Evolutionary conservation across 306 rosid species (phyloP).

Genomic region (Inga leiocalycina): DNA sequence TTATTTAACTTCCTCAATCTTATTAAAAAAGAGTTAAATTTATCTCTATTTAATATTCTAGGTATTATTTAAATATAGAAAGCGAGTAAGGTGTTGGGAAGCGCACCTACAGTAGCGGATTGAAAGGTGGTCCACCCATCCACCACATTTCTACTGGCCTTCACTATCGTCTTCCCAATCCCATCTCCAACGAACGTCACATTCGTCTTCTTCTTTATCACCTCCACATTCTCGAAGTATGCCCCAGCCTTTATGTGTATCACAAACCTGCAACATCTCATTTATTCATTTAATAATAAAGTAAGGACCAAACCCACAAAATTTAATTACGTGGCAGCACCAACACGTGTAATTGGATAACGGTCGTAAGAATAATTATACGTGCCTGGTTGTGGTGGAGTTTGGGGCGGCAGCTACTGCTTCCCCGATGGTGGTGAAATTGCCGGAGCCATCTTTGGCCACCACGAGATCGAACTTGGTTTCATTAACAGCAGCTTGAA

Average conservation of each 20-base stretch:
- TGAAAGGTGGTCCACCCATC: conserved; percentile 92
- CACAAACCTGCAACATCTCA: conserved; percentile 58
- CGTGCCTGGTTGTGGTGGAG: conserved; percentile 67
- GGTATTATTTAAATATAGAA: background rate
- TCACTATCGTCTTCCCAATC: conserved; percentile 76
- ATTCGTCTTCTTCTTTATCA: conserved; percentile 62
- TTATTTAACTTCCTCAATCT: too few relatives aligned
- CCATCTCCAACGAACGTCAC: conserved; percentile 87
- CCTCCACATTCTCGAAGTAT: conserved; percentile 86
- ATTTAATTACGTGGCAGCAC: background rate
- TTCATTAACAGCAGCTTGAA: conserved; percentile 44
- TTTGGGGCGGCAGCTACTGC: conserved; percentile 79
- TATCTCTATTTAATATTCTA: too few relatives aligned
- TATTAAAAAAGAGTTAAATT: too few relatives aligned
- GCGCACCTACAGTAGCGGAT: conserved; percentile 87
- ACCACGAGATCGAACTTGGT: conserved; percentile 61
- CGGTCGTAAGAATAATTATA: background rate
- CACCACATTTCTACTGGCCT: conserved; percentile 67
- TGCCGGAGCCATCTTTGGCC: conserved; percentile 83
- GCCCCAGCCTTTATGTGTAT: conserved; percentile 79
- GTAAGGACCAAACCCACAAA: background rate
- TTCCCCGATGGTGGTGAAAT: conserved; percentile 68
- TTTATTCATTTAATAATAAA: background rate
- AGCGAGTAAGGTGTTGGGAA: background rate
- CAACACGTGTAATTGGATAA: background rate